Evolutionary conservation across 345 rosid species (phyloP).

Genomic region (Viola odorata): DNA sequence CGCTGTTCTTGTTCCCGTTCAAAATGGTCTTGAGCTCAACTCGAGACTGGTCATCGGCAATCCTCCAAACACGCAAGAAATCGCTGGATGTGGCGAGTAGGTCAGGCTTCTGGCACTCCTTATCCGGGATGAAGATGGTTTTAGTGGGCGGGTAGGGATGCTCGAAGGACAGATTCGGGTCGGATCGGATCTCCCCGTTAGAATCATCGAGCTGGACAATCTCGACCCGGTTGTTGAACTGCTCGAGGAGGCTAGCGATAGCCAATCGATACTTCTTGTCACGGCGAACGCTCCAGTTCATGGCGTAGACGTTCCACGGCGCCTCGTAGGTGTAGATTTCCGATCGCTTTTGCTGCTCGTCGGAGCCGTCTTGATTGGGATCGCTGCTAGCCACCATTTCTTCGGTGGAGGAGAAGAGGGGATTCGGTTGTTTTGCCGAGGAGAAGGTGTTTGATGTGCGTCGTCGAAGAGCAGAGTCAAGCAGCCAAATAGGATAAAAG

Average conservation of each 20-base stretch:
- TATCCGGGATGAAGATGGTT: constrained; percentile 85
- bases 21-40: constrained; percentile 71
- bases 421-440: too few species aligned
- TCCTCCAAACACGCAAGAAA: constrained; percentile 83
- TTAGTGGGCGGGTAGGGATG: constrained; percentile 92
- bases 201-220: constrained; percentile 94
- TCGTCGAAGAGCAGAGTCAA: too few species aligned
- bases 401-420: not conserved
- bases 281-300: constrained; percentile 99
- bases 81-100: constrained; percentile 92
- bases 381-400: constrained; percentile 73
- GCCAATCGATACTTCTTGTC: constrained; percentile 97
- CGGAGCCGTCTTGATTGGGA: constrained; percentile 68
- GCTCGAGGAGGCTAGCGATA: constrained; percentile 85
- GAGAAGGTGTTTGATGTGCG: too few species aligned
- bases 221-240: constrained; percentile 69
- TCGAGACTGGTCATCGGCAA: constrained; percentile 57
- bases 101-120: constrained; percentile 82
- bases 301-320: constrained; percentile 96
- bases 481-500: too few species aligned
- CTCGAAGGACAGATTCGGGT: constrained; percentile 80
- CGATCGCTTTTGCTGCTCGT: constrained; percentile 89
- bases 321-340: constrained; percentile 98
- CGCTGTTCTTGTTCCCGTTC: constrained; percentile 84
- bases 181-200: constrained; percentile 90